Conservation (phyloP, 495 filamentous ascomycete species). For the Diplogelasinospora grovesii region DNA sequence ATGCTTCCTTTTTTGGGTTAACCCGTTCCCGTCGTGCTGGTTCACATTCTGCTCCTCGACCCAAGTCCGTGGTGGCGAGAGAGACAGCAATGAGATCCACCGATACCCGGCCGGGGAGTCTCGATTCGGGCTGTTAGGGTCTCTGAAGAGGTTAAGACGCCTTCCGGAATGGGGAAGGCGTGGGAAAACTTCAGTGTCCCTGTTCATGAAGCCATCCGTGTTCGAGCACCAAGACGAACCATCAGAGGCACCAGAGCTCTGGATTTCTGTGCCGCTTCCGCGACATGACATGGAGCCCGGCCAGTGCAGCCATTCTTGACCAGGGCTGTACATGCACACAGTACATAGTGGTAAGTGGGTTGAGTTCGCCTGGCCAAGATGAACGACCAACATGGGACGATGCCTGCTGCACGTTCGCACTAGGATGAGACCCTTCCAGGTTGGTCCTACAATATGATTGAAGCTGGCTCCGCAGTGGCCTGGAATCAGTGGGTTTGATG, state of each 20-base stretch:
- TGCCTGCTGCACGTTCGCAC: too few relatives aligned
- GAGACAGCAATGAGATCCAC: background rate
- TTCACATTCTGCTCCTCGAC: constrained; percentile 2
- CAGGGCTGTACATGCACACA: too few relatives aligned
- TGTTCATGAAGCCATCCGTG: constrained; percentile 1
- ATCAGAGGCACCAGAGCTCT: background rate
- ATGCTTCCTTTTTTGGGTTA: too few relatives aligned
- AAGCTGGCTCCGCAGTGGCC: too few relatives aligned
- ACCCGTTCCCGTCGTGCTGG: constrained; percentile 2
- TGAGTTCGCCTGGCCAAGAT: too few relatives aligned
- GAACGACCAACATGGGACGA: too few relatives aligned
- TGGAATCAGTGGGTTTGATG: too few relatives aligned
- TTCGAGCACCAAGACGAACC: constrained; percentile 3
- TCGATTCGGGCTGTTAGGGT: background rate
- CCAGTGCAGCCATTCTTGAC: too few relatives aligned
- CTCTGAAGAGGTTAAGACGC: background rate
- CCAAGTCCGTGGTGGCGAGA: constrained; percentile 9
- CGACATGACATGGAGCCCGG: constrained; percentile 3
- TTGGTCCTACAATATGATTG: too few relatives aligned
- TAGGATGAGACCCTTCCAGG: too few relatives aligned
- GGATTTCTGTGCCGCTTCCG: constrained; percentile 10
- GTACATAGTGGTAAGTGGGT: too few relatives aligned
- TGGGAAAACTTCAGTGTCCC: background rate
- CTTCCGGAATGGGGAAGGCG: background rate
- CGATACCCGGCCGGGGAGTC: background rate